These are phyloP conservation scores for Amanita fuliginea DNA, from an alignment of 768 basidiomycete species.

Conservation along the genomic window DNA sequence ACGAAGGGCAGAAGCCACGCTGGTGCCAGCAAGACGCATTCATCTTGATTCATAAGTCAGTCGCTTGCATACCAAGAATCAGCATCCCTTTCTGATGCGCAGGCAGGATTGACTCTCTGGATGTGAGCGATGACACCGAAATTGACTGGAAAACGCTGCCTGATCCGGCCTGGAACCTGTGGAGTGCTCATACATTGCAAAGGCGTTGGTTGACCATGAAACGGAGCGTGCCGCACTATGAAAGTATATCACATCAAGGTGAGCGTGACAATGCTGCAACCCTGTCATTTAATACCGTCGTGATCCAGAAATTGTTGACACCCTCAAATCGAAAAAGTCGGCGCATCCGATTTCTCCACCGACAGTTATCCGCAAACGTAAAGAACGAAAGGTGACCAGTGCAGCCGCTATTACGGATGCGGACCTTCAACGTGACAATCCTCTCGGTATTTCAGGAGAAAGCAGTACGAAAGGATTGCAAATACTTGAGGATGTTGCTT, in stretches of 20 bases:
- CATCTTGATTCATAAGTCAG: constrained; percentile 74
- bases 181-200: constrained; percentile 74
- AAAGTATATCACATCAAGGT: constrained; percentile 78
- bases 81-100: background rate
- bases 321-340: constrained; percentile 63
- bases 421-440: constrained; percentile 12
- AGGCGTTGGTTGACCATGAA: constrained; percentile 79
- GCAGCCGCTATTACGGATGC: constrained; percentile 36
- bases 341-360: constrained; percentile 30
- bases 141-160: constrained; percentile 75
- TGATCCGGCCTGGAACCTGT: constrained; percentile 72
- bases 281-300: background rate
- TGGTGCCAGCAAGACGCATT: constrained; percentile 73
- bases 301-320: constrained; percentile 69
- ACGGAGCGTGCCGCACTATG: constrained; percentile 59
- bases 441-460: background rate
- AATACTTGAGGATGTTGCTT: background rate
- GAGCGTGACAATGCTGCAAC: constrained; percentile 5
- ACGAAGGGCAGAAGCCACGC: constrained; percentile 55
- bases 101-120: constrained; percentile 58
- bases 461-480: background rate
- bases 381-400: constrained; percentile 42
- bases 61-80: constrained; percentile 6
- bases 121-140: constrained; percentile 71
- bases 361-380: constrained; percentile 20